Percentiles rank a stretch among this genome's conserved stretches.
Conservation (phyloP, 495 filamentous ascomycete species). For the Trichocladium uniseriatum region DNA sequence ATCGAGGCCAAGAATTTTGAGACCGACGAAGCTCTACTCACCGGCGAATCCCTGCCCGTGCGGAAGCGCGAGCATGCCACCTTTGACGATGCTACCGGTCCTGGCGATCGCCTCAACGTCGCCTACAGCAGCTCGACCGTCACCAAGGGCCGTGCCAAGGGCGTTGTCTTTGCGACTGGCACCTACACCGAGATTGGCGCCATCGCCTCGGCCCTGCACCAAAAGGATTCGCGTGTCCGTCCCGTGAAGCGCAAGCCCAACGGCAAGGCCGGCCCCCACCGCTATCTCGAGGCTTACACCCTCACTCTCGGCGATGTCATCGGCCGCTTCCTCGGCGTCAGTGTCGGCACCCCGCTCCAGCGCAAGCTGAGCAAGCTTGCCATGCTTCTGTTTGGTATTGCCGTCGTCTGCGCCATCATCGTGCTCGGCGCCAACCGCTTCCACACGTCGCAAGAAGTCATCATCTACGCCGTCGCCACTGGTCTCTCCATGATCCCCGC, state of each 20-base stretch:
- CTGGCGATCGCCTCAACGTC: constrained; percentile 59
- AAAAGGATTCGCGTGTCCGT: constrained; percentile 49
- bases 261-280: constrained; percentile 50
- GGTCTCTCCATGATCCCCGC: constrained; percentile 65
- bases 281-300: constrained; percentile 60
- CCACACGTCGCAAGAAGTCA: constrained; percentile 60
- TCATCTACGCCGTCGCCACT: constrained; percentile 71
- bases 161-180: constrained; percentile 59
- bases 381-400: constrained; percentile 63
- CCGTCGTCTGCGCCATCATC: constrained; percentile 65
- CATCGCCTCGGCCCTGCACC: constrained; percentile 58
- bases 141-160: constrained; percentile 57
- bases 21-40: constrained; percentile 39
- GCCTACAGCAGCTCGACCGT: constrained; percentile 59
- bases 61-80: constrained; percentile 27
- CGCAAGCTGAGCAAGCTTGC: constrained; percentile 69
- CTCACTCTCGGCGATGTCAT: constrained; percentile 56
- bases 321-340: constrained; percentile 61
- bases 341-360: constrained; percentile 69
- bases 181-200: constrained; percentile 75
- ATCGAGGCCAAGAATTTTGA: constrained; percentile 71
- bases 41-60: constrained; percentile 56
- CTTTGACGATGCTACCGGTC: constrained; percentile 37
- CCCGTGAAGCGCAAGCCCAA: constrained; percentile 49
- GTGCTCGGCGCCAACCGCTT: constrained; percentile 71